Percentiles rank a stretch among this genome's conserved stretches.
Conservation (phyloP, 805 yeast genomes). For the Hagleromyces aurorensis region DNA sequence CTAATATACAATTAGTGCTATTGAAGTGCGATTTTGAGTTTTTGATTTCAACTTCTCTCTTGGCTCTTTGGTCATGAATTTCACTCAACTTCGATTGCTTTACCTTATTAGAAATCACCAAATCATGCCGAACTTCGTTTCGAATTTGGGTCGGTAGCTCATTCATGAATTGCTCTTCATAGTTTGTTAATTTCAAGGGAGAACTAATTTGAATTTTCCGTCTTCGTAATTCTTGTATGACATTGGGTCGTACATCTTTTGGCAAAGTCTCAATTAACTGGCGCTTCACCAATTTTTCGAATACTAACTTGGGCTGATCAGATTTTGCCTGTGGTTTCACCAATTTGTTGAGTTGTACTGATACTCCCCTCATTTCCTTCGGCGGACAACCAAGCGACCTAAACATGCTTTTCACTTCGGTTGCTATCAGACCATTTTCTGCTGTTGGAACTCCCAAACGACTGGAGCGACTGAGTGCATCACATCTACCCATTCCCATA, state of each 20-base stretch:
- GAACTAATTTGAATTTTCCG: constrained; percentile 6
- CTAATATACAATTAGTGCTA: constrained; percentile 17
- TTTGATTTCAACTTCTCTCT: constrained; percentile 7
- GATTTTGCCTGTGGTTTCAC: constrained; percentile 28
- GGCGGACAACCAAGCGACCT: constrained; percentile 54
- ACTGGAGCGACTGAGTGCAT: constrained; percentile 49
- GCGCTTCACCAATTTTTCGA: constrained; percentile 18
- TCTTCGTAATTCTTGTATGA: constrained; percentile 12
- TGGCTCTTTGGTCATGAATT: constrained; percentile 11
- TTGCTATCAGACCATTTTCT: constrained; percentile 50
- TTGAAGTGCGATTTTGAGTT: constrained; percentile 15
- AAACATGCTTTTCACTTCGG: constrained; percentile 50
- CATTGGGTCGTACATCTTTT: constrained; percentile 11
- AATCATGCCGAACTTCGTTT: constrained; percentile 49
- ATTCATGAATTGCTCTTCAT: constrained; percentile 55
- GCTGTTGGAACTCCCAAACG: constrained; percentile 54
- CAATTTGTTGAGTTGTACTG: constrained; percentile 59
- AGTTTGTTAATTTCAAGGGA: constrained; percentile 4
- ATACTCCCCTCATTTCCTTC: constrained; percentile 67
- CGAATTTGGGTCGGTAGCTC: constrained; percentile 61
- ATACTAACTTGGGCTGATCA: constrained; percentile 27
- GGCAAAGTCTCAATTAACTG: constrained; percentile 8
- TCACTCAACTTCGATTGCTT: constrained; percentile 17
- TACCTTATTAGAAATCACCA: constrained; percentile 27
- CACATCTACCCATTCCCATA: constrained; percentile 81